These are phyloP conservation scores for Globisporangium paddicum DNA, from an alignment of 352 stramenopile genomes.

Conservation along the genomic window DNA sequence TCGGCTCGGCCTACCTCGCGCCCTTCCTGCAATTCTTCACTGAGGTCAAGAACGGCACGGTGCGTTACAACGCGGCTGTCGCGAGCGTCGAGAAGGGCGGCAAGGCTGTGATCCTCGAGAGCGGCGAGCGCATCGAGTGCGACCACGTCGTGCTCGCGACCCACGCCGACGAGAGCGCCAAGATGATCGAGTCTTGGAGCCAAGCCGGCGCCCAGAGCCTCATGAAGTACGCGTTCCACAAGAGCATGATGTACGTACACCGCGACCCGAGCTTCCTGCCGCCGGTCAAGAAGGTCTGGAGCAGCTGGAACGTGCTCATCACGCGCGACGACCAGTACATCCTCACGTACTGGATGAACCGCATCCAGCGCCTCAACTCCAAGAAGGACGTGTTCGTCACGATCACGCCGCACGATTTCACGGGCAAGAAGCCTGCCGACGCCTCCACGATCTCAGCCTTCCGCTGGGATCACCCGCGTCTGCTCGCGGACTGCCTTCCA, in stretches of 20 bases:
- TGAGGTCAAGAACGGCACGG: slow-evolving; percentile 67
- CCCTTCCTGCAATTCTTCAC: slow-evolving; percentile 87
- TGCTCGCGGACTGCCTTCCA: slow-evolving; percentile 80
- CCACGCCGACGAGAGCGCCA: slow-evolving; percentile 72
- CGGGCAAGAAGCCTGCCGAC: slow-evolving; percentile 44
- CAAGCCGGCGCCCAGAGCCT: slow-evolving; percentile 56
- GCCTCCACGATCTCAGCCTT: slow-evolving; percentile 65
- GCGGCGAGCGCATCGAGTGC: slow-evolving; percentile 72
- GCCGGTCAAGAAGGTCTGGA: slow-evolving; percentile 75
- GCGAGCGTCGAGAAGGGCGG: slow-evolving; percentile 65
- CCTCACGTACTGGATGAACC: slow-evolving; percentile 89
- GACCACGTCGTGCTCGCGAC: slow-evolving; percentile 83
- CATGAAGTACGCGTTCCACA: slow-evolving; percentile 83
- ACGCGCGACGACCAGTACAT: slow-evolving; percentile 82
- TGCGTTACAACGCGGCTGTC: slow-evolving; percentile 75
- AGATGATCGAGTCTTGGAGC: slow-evolving; percentile 68
- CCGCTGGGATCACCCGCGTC: slow-evolving; percentile 81
- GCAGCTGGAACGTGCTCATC: slow-evolving; percentile 85
- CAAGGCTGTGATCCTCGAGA: slow-evolving; percentile 72
- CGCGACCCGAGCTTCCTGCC: slow-evolving; percentile 72
- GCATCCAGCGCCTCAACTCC: slow-evolving; percentile 82
- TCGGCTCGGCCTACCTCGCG: slow-evolving; percentile 78
- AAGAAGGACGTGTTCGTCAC: slow-evolving; percentile 87
- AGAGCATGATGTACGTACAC: slow-evolving; percentile 87
- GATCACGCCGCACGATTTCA: slow-evolving; percentile 77